Evolutionary conservation across 1,139 yeast species (phyloP), one percentile per base, ranked within the genome.

Genomic region (Pichia sp.): DNA sequence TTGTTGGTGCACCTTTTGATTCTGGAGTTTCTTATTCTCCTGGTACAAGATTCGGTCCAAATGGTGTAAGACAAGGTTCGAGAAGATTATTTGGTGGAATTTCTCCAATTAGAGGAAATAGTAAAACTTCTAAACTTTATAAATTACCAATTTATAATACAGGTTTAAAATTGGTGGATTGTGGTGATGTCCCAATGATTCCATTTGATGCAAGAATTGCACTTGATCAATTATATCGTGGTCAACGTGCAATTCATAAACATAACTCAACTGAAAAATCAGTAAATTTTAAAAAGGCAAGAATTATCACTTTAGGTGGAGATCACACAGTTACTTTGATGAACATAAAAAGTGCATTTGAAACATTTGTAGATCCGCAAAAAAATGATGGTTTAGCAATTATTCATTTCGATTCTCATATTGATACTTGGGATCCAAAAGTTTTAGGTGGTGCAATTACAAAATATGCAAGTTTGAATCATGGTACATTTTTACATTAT

Each of bases 371-470:
- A 6, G 35, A 40, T 13, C 22, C 29, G 4, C 42, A 43, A 1
- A 72, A 71, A 0, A 55, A 62, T 29, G 74, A 74, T 1, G 60
- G 66, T 28, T 49, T 72, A 15, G 64, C 72, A 2, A 74, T 76
- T n/a, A 58, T 76, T 22, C 80, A 76, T 53, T 75, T 76, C 46
- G 80, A 76, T 51, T 70, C 78, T 27, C 81, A 76, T 53, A 68
- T 76, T 26, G 81, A 76, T 54, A 75, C 80, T 5, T 76, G 81
- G 81, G 67, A 74, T 51, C 81, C 81, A 2, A 56, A 61, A 40
- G 66, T 68, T 5, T 59, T 76, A 22, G 80, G 80, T 1, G 80
- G 80, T 1, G 77, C 72, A 0, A 55, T 74, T 14, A 58, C 76
- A 4, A 63, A 71, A 46, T 75, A 76, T 41, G 69, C 74, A 64